Evolutionary conservation across 345 rosid genomes (phyloP).

Genomic region (Jatropha curcas): DNA sequence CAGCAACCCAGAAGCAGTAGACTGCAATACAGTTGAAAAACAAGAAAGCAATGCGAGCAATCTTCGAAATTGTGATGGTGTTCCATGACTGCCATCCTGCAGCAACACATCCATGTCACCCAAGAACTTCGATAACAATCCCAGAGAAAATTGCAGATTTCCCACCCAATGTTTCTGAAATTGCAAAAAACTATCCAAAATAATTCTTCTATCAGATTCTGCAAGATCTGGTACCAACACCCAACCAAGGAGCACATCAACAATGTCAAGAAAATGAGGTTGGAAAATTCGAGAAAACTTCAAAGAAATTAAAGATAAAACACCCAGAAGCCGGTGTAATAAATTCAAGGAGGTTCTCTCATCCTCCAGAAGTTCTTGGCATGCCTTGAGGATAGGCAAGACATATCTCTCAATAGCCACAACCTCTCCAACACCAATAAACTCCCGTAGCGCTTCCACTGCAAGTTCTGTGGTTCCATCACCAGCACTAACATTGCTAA

Average conservation of each 20-base stretch:
- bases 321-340: constrained; percentile 56
- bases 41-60: constrained; percentile 91
- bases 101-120: constrained; percentile 87
- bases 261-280: constrained; percentile 84
- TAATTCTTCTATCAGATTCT: constrained; percentile 68
- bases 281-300: constrained; percentile 74
- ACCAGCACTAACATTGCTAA: constrained; percentile 60
- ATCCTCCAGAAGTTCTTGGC: constrained; percentile 87
- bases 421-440: constrained; percentile 71
- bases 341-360: constrained; percentile 87
- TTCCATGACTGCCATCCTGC: constrained; percentile 72
- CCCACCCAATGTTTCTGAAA: constrained; percentile 94
- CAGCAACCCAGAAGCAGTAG: constrained; percentile 89
- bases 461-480: constrained; percentile 71
- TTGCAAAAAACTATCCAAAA: constrained; percentile 86
- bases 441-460: constrained; percentile 73
- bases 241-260: constrained; percentile 97
- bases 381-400: constrained; percentile 72
- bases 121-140: constrained; percentile 71
- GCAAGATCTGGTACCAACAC: constrained; percentile 79
- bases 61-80: constrained; percentile 68
- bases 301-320: constrained; percentile 69
- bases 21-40: constrained; percentile 77
- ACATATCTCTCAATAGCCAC: constrained; percentile 77
- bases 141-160: constrained; percentile 77